phyloP scores from a whole-genome alignment of 768 basidiomycete genomes.

The Pilatotrama ljubarskyi region DNA sequence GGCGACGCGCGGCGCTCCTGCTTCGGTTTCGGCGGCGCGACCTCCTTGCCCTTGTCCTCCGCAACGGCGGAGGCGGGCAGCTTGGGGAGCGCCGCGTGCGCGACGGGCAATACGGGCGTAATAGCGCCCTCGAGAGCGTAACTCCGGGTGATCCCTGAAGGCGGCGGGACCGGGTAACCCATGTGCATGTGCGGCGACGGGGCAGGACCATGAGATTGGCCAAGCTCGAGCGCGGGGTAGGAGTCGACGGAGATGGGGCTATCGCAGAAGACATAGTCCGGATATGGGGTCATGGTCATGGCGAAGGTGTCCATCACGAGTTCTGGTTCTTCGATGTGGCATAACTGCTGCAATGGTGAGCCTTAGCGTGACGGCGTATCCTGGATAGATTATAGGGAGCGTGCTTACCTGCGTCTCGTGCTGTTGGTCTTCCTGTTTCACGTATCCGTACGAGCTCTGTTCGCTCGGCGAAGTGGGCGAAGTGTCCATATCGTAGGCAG shows the following conservation, averaged over 20 bases:
- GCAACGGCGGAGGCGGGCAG: too few relatives aligned
- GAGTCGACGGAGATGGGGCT: background rate
- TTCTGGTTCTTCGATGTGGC: background rate
- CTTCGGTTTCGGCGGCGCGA: background rate
- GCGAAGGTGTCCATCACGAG: conserved; percentile 2
- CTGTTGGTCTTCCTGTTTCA: background rate
- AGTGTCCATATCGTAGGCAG: too few relatives aligned
- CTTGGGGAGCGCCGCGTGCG: too few relatives aligned
- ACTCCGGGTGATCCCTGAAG: conserved; percentile 6
- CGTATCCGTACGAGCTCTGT: background rate
- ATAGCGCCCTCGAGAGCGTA: conserved; percentile 25
- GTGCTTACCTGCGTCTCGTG: background rate
- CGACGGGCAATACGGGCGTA: conserved; percentile 14
- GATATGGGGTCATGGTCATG: background rate
- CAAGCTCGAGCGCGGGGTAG: too few relatives aligned
- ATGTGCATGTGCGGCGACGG: too few relatives aligned
- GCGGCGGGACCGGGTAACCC: background rate
- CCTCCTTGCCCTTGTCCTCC: too few relatives aligned
- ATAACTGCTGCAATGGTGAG: too few relatives aligned
- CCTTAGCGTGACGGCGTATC: too few relatives aligned
- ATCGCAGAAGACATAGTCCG: background rate
- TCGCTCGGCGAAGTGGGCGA: background rate
- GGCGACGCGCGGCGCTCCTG: background rate
- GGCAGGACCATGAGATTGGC: too few relatives aligned
- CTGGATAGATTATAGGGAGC: too few relatives aligned